phyloP scores from a whole-genome alignment of 768 basidiomycete genomes.

The Boletus bicolor region DNA sequence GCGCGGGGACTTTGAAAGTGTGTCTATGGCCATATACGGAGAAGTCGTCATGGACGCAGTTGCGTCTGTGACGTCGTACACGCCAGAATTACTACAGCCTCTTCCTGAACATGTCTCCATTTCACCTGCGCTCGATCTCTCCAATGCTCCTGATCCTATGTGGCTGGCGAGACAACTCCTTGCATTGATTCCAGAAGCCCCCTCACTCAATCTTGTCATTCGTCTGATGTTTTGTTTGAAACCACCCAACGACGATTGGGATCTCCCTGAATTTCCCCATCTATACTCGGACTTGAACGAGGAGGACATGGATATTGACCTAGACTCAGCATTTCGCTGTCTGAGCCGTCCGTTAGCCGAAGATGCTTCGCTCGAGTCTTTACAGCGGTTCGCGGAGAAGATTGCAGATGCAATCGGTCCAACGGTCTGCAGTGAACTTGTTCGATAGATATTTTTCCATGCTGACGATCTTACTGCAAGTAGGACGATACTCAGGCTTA shows the following conservation, averaged over 20 bases:
- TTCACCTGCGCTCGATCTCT: constrained; percentile 55
- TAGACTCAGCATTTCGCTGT: constrained; percentile 54
- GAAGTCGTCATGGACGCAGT: constrained; percentile 50
- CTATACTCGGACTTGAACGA: constrained; percentile 59
- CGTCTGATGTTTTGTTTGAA: constrained; percentile 79
- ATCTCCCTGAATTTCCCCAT: constrained; percentile 68
- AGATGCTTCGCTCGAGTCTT: constrained; percentile 45
- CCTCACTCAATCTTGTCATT: constrained; percentile 61
- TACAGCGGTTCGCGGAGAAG: constrained; percentile 54
- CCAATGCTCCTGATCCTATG: constrained; percentile 57
- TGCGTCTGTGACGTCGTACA: constrained; percentile 37
- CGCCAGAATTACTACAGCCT: constrained; percentile 38
- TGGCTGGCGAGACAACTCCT: constrained; percentile 60
- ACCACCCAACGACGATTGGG: constrained; percentile 78
- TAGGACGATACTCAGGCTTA: constrained; percentile 58
- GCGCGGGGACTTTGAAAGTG: constrained; percentile 64
- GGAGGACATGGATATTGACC: constrained; percentile 49
- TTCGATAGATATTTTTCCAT: neutral
- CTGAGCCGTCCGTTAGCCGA: constrained; percentile 60
- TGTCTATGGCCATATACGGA: constrained; percentile 45
- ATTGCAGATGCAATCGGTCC: constrained; percentile 53
- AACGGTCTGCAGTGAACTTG: constrained; percentile 43
- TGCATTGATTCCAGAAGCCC: constrained; percentile 55
- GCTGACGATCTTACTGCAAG: constrained; percentile 6
- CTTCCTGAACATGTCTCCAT: constrained; percentile 37